These are phyloP conservation scores for Mortierella sp. DNA, from an alignment of 371 early-diverging fungal species.

Conservation along the genomic window DNA sequence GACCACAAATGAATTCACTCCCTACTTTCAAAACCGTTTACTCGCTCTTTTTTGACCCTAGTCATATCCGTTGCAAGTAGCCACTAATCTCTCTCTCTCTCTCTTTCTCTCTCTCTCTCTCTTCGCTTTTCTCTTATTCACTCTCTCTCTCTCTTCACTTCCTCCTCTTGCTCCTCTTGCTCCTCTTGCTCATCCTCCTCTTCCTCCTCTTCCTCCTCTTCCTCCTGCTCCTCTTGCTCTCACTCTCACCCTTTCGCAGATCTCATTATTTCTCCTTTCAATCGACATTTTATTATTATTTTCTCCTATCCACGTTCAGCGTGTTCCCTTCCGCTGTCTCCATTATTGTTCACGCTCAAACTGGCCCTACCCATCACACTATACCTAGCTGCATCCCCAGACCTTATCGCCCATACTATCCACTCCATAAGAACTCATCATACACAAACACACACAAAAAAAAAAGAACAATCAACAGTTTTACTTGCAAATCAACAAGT, in stretches of 20 bases:
- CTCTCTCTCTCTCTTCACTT: neutral
- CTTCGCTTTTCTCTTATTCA: neutral
- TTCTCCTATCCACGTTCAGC: neutral
- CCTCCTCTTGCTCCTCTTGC: neutral
- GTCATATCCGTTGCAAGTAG: neutral
- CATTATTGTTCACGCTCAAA: neutral
- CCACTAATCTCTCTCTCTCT: neutral
- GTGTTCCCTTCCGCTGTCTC: neutral
- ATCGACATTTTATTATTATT: neutral
- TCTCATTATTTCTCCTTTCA: neutral
- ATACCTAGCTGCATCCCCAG: too few relatives aligned
- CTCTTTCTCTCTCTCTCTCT: neutral
- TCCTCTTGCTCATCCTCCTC: neutral
- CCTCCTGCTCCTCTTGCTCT: neutral
- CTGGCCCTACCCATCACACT: too few relatives aligned
- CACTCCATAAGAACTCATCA: neutral
- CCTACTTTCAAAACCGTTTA: slow-evolving; percentile 11
- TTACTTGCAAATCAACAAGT: neutral
- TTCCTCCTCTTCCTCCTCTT: neutral
- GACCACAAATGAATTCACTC: slow-evolving; percentile 5
- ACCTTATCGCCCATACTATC: too few relatives aligned
- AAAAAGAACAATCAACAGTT: neutral
- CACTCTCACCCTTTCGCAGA: slow-evolving; percentile 5
- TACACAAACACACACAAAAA: neutral
- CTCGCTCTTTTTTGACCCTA: neutral